These are phyloP conservation scores for Mortierella sp. DNA, from an alignment of 371 early-diverging fungal species.

Conservation along the genomic window DNA sequence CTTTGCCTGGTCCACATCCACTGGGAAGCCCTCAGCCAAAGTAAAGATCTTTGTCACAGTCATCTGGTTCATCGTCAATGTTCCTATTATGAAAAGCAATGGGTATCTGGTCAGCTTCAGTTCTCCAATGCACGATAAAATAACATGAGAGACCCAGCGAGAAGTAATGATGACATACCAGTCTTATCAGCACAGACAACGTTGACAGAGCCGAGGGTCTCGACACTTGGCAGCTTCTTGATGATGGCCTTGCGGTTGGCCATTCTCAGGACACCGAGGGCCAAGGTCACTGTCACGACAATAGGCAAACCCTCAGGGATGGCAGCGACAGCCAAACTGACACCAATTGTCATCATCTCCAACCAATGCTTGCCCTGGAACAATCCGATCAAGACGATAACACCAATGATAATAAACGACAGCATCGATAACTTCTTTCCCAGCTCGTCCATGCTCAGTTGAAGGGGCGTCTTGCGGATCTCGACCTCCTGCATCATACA, in stretches of 20 bases:
- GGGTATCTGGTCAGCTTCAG: not conserved
- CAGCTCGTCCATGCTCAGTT: slow-evolving; percentile 89
- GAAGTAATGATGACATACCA: slow-evolving; percentile 59
- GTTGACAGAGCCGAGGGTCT: slow-evolving; percentile 92
- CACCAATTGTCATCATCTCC: slow-evolving; percentile 96
- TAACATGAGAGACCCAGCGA: not conserved
- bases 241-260: slow-evolving; percentile 89
- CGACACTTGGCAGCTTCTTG: slow-evolving; percentile 92
- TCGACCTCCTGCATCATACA: slow-evolving; percentile 89
- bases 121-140: not conserved
- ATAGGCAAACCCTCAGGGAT: slow-evolving; percentile 97
- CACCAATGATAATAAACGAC: slow-evolving; percentile 90
- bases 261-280: slow-evolving; percentile 91
- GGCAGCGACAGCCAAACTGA: slow-evolving; percentile 93
- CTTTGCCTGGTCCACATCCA: slow-evolving; percentile 72
- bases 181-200: slow-evolving; percentile 96
- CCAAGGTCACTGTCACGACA: slow-evolving; percentile 93
- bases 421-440: slow-evolving; percentile 87
- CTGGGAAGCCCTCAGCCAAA: slow-evolving; percentile 68
- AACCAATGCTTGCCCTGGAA: slow-evolving; percentile 90
- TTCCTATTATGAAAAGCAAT: slow-evolving; percentile 61
- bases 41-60: slow-evolving; percentile 83
- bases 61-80: slow-evolving; percentile 90
- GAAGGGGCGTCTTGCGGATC: slow-evolving; percentile 86
- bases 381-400: slow-evolving; percentile 91